Evolutionary conservation across 352 stramenopile species (phyloP), one percentile per base, ranked within the genome.

Genomic region (Phytophthora capsici): DNA sequence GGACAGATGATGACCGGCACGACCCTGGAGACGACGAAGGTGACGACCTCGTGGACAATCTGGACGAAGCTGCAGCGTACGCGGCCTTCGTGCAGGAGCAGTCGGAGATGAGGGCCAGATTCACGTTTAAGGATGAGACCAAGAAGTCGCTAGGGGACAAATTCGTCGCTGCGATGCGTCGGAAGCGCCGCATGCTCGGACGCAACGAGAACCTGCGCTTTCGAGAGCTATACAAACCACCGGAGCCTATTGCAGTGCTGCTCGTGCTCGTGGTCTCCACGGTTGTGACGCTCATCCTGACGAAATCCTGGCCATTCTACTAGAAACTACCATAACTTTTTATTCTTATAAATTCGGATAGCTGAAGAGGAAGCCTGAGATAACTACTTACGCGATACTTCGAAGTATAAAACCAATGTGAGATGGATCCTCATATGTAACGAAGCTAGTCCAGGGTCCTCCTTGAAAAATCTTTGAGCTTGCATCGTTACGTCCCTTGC

Each of bases 271-370:
- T 73, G 32, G 61, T 94, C 22, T 64, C 85, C 6, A 85, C 78
- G 4, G 77, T 86, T 34, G 79, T 94, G 59, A 78, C 82, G 53
- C 80, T 94, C 19, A 82, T 90, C 25, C 30, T 94, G 26, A 92
- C 74, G 40, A 91, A 89, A 53, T 89, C 82, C 9, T 94, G 85
- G 85, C 83, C 83, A 19, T 94, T 94, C 57, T 86, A 92, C 62
- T 89, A 64, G 64, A 30, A 34, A 41, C 34, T 20, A 6, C 19
- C 16, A 19, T 0, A 40, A 5, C 34, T 40, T 40, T 28, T 40
- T 28, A 28, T 32, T 10, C 28, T 32, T 32, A 32, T 32, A 10
- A 32, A 45, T 4, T 45, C n/a, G n/a, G 38, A 25, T 45, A 8
- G 8, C 1, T 28, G 25, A 6, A 28, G 25, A 28, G 25, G 25